phyloP scores from a whole-genome alignment of 2,329 filamentous ascomycete genomes.

The Aspergillus intermedius region DNA sequence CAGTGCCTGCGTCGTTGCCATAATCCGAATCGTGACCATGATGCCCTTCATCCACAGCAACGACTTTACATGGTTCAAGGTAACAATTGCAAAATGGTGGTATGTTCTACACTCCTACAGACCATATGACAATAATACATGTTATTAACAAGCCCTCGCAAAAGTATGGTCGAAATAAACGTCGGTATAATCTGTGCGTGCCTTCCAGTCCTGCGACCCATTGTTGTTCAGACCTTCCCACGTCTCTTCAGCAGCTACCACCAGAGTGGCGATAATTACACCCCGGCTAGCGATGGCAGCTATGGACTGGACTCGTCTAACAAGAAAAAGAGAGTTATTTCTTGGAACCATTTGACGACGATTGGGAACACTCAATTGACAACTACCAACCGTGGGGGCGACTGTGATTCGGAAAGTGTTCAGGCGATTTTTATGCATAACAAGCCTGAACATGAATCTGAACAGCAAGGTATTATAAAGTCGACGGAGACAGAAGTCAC shows the following conservation, averaged over 20 bases:
- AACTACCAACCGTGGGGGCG: neutral
- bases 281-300: constrained; percentile 1
- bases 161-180: constrained; percentile 12
- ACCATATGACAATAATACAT: neutral
- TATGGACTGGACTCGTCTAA: neutral
- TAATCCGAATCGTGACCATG: constrained; percentile 12
- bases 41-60: constrained; percentile 7
- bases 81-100: constrained; percentile 11
- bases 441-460: neutral
- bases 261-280: neutral
- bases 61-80: constrained; percentile 11
- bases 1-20: constrained; percentile 9
- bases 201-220: constrained; percentile 8
- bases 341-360: constrained; percentile 6
- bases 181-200: constrained; percentile 12
- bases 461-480: neutral
- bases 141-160: neutral
- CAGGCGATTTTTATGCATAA: neutral
- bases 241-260: neutral
- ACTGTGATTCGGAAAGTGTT: neutral
- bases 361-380: neutral
- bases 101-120: constrained; percentile 1
- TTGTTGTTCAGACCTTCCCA: constrained; percentile 4
- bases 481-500: neutral
- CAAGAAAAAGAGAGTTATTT: neutral